Conservation (phyloP, 2,329 filamentous ascomycete species). For the Talaromyces sp. region DNA sequence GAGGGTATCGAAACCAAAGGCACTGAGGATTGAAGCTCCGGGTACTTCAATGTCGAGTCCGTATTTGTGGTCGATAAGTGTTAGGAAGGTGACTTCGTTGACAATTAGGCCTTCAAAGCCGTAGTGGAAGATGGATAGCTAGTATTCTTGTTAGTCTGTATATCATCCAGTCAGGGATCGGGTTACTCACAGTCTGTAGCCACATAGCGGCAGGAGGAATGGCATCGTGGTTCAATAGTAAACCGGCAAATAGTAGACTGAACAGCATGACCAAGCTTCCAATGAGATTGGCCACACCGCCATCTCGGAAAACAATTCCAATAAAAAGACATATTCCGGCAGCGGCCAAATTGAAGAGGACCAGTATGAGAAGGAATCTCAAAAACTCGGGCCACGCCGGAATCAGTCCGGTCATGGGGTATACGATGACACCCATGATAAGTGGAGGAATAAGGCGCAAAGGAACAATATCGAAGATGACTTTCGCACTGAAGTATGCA, state of each 20-base stretch:
- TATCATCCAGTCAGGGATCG: not conserved
- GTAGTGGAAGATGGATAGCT: slow-evolving; percentile 96
- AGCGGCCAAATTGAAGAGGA: slow-evolving; percentile 93
- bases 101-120: slow-evolving; percentile 95
- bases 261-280: slow-evolving; percentile 97
- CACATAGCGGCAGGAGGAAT: slow-evolving; percentile 83
- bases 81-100: slow-evolving; percentile 90
- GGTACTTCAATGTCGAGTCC: slow-evolving; percentile 95
- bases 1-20: slow-evolving; percentile 88
- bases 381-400: slow-evolving; percentile 80
- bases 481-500: slow-evolving; percentile 92
- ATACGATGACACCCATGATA: slow-evolving; percentile 92
- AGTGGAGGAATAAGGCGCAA: slow-evolving; percentile 92
- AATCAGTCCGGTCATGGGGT: slow-evolving; percentile 94
- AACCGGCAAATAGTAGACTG: slow-evolving; percentile 87
- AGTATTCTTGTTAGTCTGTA: not conserved
- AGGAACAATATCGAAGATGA: slow-evolving; percentile 96
- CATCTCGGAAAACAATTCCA: slow-evolving; percentile 90
- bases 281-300: slow-evolving; percentile 86
- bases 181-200: slow-evolving; percentile 70
- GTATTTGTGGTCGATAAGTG: slow-evolving; percentile 89
- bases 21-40: slow-evolving; percentile 87
- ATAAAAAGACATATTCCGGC: slow-evolving; percentile 94
- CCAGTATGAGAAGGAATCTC: slow-evolving; percentile 85
- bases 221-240: slow-evolving; percentile 90